A percentile compares a stretch with the other conserved stretches of the same genome.
phyloP scores from a whole-genome alignment of 2,329 filamentous ascomycete genomes.

The Beauveria asiatica region DNA sequence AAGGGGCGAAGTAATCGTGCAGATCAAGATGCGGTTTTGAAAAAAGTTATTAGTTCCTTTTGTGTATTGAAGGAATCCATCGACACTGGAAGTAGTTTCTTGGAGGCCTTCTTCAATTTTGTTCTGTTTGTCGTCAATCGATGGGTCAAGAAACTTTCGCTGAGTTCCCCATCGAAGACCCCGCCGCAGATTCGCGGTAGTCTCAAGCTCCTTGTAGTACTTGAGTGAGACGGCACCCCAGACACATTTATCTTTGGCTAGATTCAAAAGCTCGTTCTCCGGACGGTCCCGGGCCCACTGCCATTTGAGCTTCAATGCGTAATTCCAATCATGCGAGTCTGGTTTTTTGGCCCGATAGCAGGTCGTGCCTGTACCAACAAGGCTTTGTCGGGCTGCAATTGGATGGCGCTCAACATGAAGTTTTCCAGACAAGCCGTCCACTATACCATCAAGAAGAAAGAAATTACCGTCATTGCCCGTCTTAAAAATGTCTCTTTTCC shows the following conservation, averaged over 20 bases:
- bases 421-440: constrained; percentile 15
- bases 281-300: constrained; percentile 21
- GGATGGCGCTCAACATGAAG: constrained; percentile 23
- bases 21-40: constrained; percentile 13
- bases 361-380: constrained; percentile 23
- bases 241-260: constrained; percentile 20
- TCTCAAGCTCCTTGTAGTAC: constrained; percentile 12
- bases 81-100: no score
- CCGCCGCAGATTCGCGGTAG: neutral
- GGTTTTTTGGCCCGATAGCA: constrained; percentile 23
- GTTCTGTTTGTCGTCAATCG: neutral
- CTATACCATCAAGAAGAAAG: neutral
- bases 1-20: neutral
- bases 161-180: neutral
- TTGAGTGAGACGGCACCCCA: constrained; percentile 22
- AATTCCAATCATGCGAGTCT: constrained; percentile 19
- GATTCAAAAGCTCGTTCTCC: constrained; percentile 24
- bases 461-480: constrained; percentile 16
- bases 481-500: constrained; percentile 17
- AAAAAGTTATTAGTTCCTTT: constrained; percentile 12
- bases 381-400: constrained; percentile 17
- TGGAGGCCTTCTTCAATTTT: no score
- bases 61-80: neutral
- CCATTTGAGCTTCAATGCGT: constrained; percentile 26
- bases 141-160: neutral